These are phyloP conservation scores for Fomitopsis palustris DNA, from an alignment of 1,284 basidiomycete species.

Conservation along the genomic window DNA sequence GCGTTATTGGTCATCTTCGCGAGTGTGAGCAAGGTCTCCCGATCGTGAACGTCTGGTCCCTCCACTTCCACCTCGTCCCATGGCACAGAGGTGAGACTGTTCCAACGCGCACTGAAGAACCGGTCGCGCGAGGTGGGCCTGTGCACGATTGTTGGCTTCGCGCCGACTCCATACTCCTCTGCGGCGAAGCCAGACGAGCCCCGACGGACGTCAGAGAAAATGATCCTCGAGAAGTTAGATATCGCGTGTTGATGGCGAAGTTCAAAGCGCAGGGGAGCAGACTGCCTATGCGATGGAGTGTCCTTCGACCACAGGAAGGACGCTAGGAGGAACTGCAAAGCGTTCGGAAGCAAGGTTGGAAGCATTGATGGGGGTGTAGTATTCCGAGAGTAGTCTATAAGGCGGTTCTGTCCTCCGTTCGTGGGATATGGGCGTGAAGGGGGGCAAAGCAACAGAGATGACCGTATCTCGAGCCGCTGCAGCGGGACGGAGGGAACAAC, in stretches of 20 bases:
- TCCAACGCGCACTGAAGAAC: slow-evolving; percentile 41
- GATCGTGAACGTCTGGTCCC: slow-evolving; percentile 72
- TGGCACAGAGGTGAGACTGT: slow-evolving; percentile 29
- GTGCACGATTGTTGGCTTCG: slow-evolving; percentile 11
- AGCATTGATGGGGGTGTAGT: slow-evolving; percentile 13
- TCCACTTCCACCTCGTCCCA: slow-evolving; percentile 61
- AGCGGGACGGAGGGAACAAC: not conserved
- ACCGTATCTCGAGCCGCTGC: not conserved
- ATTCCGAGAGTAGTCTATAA: not conserved
- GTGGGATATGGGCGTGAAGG: not conserved
- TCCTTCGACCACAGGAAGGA: slow-evolving; percentile 13
- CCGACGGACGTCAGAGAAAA: slow-evolving; percentile 18
- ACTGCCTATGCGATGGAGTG: slow-evolving; percentile 9
- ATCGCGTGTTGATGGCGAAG: slow-evolving; percentile 61
- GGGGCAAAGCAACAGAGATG: not conserved
- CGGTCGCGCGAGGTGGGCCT: slow-evolving; percentile 44
- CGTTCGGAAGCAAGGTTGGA: slow-evolving; percentile 16
- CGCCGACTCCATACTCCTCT: slow-evolving; percentile 2
- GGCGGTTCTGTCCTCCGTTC: not conserved
- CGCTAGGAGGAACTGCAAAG: slow-evolving; percentile 16
- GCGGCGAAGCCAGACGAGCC: not conserved
- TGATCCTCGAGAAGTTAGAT: slow-evolving; percentile 12
- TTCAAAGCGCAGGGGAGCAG: slow-evolving; percentile 44
- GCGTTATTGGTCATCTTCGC: slow-evolving; percentile 98
- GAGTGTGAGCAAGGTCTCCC: slow-evolving; percentile 75